Evolutionary conservation across 371 early-diverging fungal genomes (phyloP), one percentile per base, ranked within the genome.

Genomic region (Mucor mucedo): DNA sequence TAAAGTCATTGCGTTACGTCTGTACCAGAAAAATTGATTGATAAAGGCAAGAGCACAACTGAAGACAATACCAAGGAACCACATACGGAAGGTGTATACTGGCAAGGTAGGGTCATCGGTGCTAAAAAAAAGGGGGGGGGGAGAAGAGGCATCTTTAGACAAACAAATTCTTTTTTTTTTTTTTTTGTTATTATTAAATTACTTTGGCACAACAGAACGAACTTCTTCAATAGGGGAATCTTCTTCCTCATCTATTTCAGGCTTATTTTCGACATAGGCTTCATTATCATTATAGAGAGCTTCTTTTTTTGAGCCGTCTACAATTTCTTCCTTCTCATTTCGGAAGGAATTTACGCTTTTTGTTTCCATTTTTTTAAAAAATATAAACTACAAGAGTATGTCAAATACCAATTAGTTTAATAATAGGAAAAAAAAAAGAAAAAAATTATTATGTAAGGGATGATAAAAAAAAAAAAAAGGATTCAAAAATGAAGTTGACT

Each of bases 161-260:
- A 21, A 5, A 21, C 6, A 5, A 21, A 21, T 13, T 13, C 5
- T 44, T 14, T 45, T 16, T 0, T 47, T 13, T 13, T 1, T 44
- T 14, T 45, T 16, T 0, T 47, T n/a, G 3, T 47, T 47, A n/a
- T 16, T 45, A 44, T 14, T 32, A 32, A 52, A 41, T 62, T 57
- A 66, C 49, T 65, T 58, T 14, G 41, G 32, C 33, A 91, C 89
- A 11, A 87, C 86, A 7, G 86, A 76, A 45, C 89, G 83, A 47
- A 91, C 91, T 75, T 84, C 88, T 72, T 90, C 90, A 59, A 88
- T 88, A 27, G 90, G 90, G 5, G 91, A 90, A 56, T 91, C 89
- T 42, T 89, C 87, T 16, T 77, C 73, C 16, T 78, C 72, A 8
- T 42, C 21, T 21, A 21, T 39, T 8, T 38, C 35, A 3, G 55